Evolutionary conservation across 179 eudicot species (phyloP).

Genomic region (Heliamphora pulchella): DNA sequence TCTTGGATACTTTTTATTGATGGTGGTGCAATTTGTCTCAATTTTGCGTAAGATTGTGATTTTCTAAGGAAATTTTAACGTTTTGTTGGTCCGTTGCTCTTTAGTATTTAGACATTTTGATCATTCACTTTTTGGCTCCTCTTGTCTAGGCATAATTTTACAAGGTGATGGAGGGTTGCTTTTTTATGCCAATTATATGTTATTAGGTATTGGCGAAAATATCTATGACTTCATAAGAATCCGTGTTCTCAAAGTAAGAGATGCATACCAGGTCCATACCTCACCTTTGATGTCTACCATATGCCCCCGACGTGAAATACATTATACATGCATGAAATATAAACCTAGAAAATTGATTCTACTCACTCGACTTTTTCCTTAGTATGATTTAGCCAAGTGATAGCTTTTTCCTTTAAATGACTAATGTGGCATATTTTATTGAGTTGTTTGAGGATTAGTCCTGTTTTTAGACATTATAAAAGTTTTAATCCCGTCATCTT

Average conservation of each 20-base stretch:
- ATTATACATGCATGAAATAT: no score
- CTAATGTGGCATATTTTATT: not conserved
- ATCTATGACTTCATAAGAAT: not conserved
- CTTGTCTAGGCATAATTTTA: not conserved
- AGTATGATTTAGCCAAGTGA: not conserved
- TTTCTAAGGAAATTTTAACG: no score
- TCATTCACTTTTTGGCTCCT: no score
- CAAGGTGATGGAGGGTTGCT: not conserved
- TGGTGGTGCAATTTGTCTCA: not conserved
- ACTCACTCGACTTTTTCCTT: not conserved
- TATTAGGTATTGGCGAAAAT: not conserved
- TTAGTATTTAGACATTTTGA: no score
- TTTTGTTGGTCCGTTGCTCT: no score
- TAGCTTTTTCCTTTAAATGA: not conserved
- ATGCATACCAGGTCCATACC: not conserved
- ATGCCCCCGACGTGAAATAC: not conserved
- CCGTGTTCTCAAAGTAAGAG: not conserved
- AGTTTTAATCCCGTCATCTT: no score
- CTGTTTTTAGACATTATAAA: no score
- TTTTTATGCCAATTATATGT: not conserved
- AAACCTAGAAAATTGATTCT: not conserved
- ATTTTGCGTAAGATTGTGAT: not conserved
- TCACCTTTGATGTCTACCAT: not conserved
- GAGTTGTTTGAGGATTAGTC: no score
- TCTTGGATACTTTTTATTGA: not conserved